Evolutionary conservation across 768 basidiomycete genomes (phyloP), one percentile per base, ranked within the genome.

Genomic region (Lactarius akahatsu): DNA sequence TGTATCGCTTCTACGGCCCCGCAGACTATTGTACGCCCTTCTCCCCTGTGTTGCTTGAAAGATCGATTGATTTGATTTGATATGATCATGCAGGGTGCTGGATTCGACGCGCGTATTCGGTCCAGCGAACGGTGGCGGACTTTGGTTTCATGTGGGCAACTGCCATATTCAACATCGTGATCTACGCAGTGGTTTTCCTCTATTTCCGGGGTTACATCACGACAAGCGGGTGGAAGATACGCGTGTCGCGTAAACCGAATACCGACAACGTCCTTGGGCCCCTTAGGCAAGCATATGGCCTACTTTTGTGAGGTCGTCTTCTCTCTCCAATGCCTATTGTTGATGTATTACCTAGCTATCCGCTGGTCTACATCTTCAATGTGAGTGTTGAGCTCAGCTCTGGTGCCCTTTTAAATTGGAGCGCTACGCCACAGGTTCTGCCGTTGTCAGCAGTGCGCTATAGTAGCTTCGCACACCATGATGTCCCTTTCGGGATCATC

Each of bases 121-220:
- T 69, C 5, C 78, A 82, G 64, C 76, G 76, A 50, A 79, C 83
- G 23, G 76, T 76, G 15, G 76, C 82, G 2, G 82, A 83, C 65
- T 85, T 83, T 67, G 68, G 80, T 4, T 83, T 81, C 79, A 72
- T 83, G 28, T 85, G 83, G 83, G 52, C 79, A 4, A 74, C 82
- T 0, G 80, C 77, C 6, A 66, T 79, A 32, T 40, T 77, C 20
- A 80, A 81, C 75, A 63, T 79, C 52, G 64, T 80, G 11, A 73
- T 83, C 16, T 84, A 84, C 67, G 71, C 76, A 11, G 76, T 80
- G 41, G 80, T 82, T 69, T 80, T 78, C 50, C 69, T 83, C 9
- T 76, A 79, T 16, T 74, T 83, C 69, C 72, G 74, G 18, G 78
- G 78, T 54, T 66, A 78, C 67, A 59, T 82, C 18, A 71, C 76